phyloP scores from a whole-genome alignment of 352 stramenopile species.

The Peronospora belbahrii region DNA sequence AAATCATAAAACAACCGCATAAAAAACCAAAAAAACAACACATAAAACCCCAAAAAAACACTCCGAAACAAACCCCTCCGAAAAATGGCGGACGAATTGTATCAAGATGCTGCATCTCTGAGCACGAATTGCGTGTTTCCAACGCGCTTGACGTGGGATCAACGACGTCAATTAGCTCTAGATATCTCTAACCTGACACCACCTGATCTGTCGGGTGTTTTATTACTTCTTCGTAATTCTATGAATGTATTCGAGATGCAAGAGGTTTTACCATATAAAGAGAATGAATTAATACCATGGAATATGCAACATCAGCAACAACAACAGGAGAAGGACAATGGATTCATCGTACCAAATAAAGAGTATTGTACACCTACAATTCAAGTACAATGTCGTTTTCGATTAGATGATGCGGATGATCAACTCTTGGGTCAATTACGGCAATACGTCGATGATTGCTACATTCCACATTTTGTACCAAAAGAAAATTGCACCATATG shows the following conservation, averaged over 20 bases:
- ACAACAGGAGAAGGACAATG: background rate
- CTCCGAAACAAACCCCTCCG: too few species aligned
- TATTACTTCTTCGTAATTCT: constrained; percentile 52
- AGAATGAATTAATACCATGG: constrained; percentile 21
- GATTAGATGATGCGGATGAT: constrained; percentile 48
- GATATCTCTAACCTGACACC: constrained; percentile 68
- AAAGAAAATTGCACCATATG: constrained; percentile 76
- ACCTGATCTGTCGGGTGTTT: constrained; percentile 52
- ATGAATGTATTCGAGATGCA: constrained; percentile 24
- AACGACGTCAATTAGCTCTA: constrained; percentile 45
- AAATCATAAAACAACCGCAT: background rate
- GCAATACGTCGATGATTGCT: constrained; percentile 72
- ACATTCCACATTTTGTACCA: constrained; percentile 62
- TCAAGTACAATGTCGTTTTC: constrained; percentile 53
- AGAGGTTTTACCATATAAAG: constrained; percentile 17
- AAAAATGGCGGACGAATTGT: constrained; percentile 26
- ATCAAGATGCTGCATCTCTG: constrained; percentile 14
- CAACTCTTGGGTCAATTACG: constrained; percentile 51
- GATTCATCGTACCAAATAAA: constrained; percentile 5
- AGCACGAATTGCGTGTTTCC: constrained; percentile 12
- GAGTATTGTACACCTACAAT: constrained; percentile 15
- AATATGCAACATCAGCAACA: constrained; percentile 7
- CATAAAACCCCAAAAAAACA: too few species aligned
- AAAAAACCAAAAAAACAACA: background rate
- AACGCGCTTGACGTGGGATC: constrained; percentile 52